Evolutionary conservation across 495 filamentous ascomycete genomes (phyloP), one percentile per base, ranked within the genome.

Genomic region (Oleoguttula mirabilis): DNA sequence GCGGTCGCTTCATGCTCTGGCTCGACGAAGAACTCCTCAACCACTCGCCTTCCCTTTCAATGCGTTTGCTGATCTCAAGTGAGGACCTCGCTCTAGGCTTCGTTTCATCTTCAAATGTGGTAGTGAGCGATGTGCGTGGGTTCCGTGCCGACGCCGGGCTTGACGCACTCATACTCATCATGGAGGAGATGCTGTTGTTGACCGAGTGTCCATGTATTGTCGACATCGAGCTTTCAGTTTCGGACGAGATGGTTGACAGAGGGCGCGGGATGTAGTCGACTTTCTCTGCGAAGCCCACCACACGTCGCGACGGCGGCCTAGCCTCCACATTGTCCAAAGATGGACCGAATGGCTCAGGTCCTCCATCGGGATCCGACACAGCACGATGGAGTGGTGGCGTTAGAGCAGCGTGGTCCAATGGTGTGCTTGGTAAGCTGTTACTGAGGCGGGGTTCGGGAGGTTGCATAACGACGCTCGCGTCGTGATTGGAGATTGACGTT

Each of bases 401-500:
- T n/a, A 7, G 25, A n/a, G 25, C 12, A 10, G 32, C 7, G 19
- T 10, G 32, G 10, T 35, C 32, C 7, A 35, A 15, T 19, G 32
- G 32, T 35, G 32, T 35, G 7, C 7, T 61, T 4, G 85, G 84
- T 11, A 51, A 16, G 75, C 23, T 71, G 67, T 34, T 66, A 65
- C 21, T 68, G 41, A 42, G 57, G 60, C 36, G 66, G 32, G 41
- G 61, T 63, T 15, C 74, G 57, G 16, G n/a, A n/a, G n/a, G n/a
- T n/a, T n/a, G n/a, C n/a, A n/a, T n/a, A n/a, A n/a, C n/a, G n/a
- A n/a, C n/a, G n/a, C n/a, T n/a, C n/a, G n/a, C n/a, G n/a, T n/a
- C n/a, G n/a, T n/a, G n/a, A n/a, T n/a, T n/a, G n/a, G n/a, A 77
- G 46, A 71, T 79, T n/a, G 85, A 90, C 10, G 93, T 77, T 1